Conservation (phyloP, 2,329 filamentous ascomycete species). For the Epichloe elymi region DNA sequence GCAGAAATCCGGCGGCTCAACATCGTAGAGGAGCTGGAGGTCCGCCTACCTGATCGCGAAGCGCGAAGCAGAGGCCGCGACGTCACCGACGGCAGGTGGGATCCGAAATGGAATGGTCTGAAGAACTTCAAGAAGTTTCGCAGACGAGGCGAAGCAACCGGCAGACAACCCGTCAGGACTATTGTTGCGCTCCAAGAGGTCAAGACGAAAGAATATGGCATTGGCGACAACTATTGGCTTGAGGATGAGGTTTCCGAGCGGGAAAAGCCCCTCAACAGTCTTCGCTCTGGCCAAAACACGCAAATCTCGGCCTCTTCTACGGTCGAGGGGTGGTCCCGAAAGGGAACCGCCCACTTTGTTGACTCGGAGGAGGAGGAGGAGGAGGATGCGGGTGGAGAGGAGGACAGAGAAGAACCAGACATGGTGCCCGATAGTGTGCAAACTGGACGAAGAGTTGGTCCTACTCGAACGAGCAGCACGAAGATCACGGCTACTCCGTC, state of each 20-base stretch:
- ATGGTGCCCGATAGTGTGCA: not conserved
- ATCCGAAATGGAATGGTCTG: conserved; percentile 81
- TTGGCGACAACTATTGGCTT: conserved; percentile 67
- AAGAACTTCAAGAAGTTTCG: conserved; percentile 93
- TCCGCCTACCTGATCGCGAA: conserved; percentile 29
- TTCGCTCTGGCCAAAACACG: not conserved
- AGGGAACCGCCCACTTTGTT: conserved; percentile 13
- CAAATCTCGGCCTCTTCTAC: not conserved
- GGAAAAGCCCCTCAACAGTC: conserved; percentile 11
- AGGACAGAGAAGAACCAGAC: not conserved
- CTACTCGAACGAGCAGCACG: conserved; percentile 14
- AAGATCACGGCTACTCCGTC: conserved; percentile 14
- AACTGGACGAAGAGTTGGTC: not conserved
- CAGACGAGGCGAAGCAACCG: conserved; percentile 36
- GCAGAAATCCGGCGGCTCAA: conserved; percentile 60
- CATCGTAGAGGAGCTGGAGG: conserved; percentile 62
- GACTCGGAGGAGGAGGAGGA: conserved; percentile 21
- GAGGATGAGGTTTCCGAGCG: conserved; percentile 31
- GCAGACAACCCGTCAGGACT: conserved; percentile 32
- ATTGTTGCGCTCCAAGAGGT: conserved; percentile 63
- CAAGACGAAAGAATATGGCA: conserved; percentile 55
- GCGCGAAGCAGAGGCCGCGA: conserved; percentile 32
- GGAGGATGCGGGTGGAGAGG: conserved; percentile 16
- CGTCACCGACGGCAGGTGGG: conserved; percentile 52
- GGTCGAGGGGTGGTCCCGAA: conserved; percentile 6